Evolutionary conservation across 257 asterid species (phyloP).

Genomic region (Solanum chaucha): DNA sequence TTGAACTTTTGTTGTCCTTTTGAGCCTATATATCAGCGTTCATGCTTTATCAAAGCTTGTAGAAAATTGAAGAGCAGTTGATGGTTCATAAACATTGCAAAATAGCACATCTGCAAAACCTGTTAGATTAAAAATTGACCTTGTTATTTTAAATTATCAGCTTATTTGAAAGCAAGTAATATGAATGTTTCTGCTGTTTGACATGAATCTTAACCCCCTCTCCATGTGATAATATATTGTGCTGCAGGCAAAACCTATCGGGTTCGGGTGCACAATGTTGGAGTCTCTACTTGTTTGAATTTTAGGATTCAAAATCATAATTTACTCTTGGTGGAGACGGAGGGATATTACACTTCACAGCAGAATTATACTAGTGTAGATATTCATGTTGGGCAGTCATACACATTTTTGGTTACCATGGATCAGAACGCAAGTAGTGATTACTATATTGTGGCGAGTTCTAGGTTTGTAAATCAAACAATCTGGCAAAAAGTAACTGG

Average conservation of each 20-base stretch:
- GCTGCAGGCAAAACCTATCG: slow-evolving; percentile 81
- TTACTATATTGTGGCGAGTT: slow-evolving; percentile 88
- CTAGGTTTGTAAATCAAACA: slow-evolving; percentile 82
- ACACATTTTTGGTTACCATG: slow-evolving; percentile 67
- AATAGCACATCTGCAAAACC: background rate
- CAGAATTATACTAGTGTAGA: slow-evolving; percentile 72
- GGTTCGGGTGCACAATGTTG: slow-evolving; percentile 79
- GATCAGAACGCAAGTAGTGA: slow-evolving; percentile 98
- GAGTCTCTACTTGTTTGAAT: slow-evolving; percentile 76
- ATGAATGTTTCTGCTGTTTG: background rate
- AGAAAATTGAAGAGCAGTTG: background rate
- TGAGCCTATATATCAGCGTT: background rate
- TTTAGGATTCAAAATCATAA: slow-evolving; percentile 83
- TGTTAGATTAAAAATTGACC: background rate
- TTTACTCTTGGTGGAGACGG: slow-evolving; percentile 84
- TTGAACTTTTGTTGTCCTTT: background rate
- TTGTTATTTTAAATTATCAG: background rate
- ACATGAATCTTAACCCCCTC: background rate
- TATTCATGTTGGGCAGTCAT: slow-evolving; percentile 92
- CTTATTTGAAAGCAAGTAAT: background rate
- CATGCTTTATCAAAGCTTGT: background rate
- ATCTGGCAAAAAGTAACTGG: slow-evolving; percentile 90
- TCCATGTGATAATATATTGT: background rate
- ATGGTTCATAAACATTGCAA: background rate
- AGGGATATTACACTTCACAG: slow-evolving; percentile 80